These are phyloP conservation scores for Epichloe brachyelytri DNA, from an alignment of 2,329 filamentous ascomycete species.

Conservation along the genomic window DNA sequence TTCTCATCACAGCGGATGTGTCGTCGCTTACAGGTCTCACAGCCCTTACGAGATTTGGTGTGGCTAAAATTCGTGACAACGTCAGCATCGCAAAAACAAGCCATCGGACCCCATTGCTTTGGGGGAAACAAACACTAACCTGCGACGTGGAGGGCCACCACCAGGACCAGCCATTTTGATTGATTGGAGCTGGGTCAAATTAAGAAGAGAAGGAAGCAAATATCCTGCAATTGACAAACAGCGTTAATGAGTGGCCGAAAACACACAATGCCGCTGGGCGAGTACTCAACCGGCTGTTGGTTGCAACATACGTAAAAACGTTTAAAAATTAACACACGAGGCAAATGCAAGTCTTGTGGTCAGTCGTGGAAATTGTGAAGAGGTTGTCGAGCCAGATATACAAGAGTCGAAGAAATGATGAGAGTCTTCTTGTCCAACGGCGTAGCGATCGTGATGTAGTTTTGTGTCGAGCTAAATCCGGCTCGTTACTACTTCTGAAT, in stretches of 20 bases:
- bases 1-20: slow-evolving; percentile 97
- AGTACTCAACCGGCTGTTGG: too few species aligned
- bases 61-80: slow-evolving; percentile 45
- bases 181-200: slow-evolving; percentile 1
- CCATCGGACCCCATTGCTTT: background rate
- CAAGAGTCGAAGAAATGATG: background rate
- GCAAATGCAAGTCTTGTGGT: slow-evolving; percentile 14
- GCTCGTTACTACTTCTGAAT: background rate
- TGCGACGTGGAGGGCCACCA: slow-evolving; percentile 75
- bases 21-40: slow-evolving; percentile 92
- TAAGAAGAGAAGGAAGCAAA: background rate
- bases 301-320: slow-evolving; percentile 17
- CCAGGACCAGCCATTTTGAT: slow-evolving; percentile 77
- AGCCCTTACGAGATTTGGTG: slow-evolving; percentile 97
- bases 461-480: background rate
- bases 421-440: slow-evolving; percentile 5
- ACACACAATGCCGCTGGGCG: too few species aligned
- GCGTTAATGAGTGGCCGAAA: background rate
- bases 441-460: slow-evolving; percentile 24
- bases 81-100: slow-evolving; percentile 9
- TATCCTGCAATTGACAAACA: background rate
- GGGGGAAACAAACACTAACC: slow-evolving; percentile 27
- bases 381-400: background rate
- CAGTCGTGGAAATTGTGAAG: slow-evolving; percentile 26
- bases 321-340: slow-evolving; percentile 13